phyloP scores from a whole-genome alignment of 345 rosid genomes.

The Sapria himalayana region DNA sequence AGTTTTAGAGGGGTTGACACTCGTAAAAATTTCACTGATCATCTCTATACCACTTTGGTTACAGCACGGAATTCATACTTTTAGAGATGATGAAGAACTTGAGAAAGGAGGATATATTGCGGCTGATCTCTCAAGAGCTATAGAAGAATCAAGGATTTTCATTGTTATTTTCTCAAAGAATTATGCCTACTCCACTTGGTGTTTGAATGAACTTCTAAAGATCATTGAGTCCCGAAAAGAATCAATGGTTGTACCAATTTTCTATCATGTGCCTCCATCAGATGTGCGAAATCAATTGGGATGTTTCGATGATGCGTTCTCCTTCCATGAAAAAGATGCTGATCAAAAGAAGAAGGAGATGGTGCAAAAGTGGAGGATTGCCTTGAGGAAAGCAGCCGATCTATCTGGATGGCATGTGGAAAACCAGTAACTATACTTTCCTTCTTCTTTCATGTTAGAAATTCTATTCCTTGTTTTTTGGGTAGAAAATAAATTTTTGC shows the following conservation, averaged over 20 bases:
- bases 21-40: slow-evolving; percentile 12
- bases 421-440: too few species aligned
- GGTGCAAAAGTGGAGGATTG: slow-evolving; percentile 3
- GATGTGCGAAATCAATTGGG: slow-evolving; percentile 2
- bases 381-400: slow-evolving; percentile 6
- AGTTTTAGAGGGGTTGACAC: slow-evolving; percentile 15
- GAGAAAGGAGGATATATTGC: slow-evolving; percentile 8
- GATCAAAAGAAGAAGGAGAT: background rate
- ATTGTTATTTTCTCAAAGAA: slow-evolving; percentile 8
- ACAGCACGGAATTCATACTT: slow-evolving; percentile 5
- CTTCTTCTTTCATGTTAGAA: too few species aligned
- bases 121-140: slow-evolving; percentile 9
- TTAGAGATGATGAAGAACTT: slow-evolving; percentile 9
- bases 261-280: slow-evolving; percentile 8
- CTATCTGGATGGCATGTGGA: slow-evolving; percentile 1
- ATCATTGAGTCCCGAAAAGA: slow-evolving; percentile 6
- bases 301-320: slow-evolving; percentile 3
- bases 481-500: too few species aligned
- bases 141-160: slow-evolving; percentile 10
- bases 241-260: slow-evolving; percentile 12
- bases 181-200: slow-evolving; percentile 13
- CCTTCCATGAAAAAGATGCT: background rate
- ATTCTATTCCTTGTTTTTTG: too few species aligned
- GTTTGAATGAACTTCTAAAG: too few species aligned
- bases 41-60: slow-evolving; percentile 11